phyloP scores from a whole-genome alignment of 1,284 basidiomycete species.

The Ustilago trichophora region DNA sequence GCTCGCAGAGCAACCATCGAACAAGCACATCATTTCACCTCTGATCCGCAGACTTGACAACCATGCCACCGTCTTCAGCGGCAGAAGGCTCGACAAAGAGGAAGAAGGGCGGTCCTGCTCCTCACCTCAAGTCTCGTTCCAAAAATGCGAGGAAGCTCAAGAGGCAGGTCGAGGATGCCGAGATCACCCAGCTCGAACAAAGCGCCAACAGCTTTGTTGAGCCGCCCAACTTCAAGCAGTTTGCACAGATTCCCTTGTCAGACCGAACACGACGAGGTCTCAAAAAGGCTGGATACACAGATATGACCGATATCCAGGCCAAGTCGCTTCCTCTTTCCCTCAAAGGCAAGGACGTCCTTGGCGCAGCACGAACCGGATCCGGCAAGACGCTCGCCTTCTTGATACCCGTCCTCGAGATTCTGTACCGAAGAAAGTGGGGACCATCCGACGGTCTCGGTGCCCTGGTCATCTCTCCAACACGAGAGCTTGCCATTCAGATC shows the following conservation, averaged over 20 bases:
- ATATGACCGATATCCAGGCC: constrained; percentile 64
- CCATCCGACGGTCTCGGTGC: constrained; percentile 87
- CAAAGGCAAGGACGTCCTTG: constrained; percentile 70
- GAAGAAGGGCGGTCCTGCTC: constrained; percentile 30
- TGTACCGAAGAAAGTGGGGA: constrained; percentile 81
- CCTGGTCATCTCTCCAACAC: constrained; percentile 90
- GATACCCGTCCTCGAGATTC: constrained; percentile 78
- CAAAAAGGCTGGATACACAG: constrained; percentile 57
- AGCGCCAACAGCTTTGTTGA: constrained; percentile 27
- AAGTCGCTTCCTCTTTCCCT: constrained; percentile 58
- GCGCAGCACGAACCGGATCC: constrained; percentile 80
- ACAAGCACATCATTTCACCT: no score
- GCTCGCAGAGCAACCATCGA: no score
- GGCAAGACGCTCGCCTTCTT: constrained; percentile 86
- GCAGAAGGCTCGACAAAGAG: constrained; percentile 43
- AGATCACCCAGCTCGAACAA: constrained; percentile 53
- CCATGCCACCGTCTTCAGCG: constrained; percentile 20
- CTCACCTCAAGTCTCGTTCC: constrained; percentile 48
- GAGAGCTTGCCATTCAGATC: constrained; percentile 95
- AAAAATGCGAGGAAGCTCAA: constrained; percentile 54
- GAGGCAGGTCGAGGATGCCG: constrained; percentile 50
- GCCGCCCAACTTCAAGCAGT: constrained; percentile 32
- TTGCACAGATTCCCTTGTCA: constrained; percentile 59
- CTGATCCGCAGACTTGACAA: no score
- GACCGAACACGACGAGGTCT: constrained; percentile 55